Evolutionary conservation across 2,329 filamentous ascomycete genomes (phyloP).

Genomic region (Pseudogymnoascus destructans): DNA sequence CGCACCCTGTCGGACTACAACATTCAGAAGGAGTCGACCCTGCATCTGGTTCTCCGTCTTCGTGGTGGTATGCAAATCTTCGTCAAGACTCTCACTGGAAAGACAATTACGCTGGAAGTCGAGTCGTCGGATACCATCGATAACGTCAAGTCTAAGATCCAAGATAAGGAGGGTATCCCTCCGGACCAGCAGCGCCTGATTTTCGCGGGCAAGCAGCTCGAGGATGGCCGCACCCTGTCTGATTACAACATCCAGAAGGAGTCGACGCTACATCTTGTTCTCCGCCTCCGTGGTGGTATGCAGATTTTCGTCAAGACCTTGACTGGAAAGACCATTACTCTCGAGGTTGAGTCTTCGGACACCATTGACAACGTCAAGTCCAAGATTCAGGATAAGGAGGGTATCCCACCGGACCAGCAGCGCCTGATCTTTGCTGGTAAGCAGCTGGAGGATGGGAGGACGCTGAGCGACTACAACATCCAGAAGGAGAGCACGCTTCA

Average conservation of each 20-base stretch:
- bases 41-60: conserved; percentile 58
- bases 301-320: conserved; percentile 60
- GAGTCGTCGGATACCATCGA: conserved; percentile 57
- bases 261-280: conserved; percentile 56
- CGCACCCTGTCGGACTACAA: conserved; percentile 79
- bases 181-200: conserved; percentile 59
- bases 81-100: conserved; percentile 57
- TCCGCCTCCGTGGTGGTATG: conserved; percentile 62
- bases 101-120: conserved; percentile 58
- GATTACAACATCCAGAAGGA: conserved; percentile 83
- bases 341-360: conserved; percentile 54
- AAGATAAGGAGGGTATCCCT: conserved; percentile 59
- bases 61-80: conserved; percentile 66
- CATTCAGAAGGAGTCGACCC: conserved; percentile 67
- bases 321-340: conserved; percentile 56
- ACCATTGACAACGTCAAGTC: conserved; percentile 61
- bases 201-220: conserved; percentile 58
- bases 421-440: conserved; percentile 59
- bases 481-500: conserved; percentile 66
- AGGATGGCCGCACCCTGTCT: conserved; percentile 62
- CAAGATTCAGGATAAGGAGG: conserved; percentile 61
- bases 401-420: conserved; percentile 61
- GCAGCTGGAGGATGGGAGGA: conserved; percentile 63
- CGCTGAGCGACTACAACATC: conserved; percentile 73
- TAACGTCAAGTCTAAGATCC: conserved; percentile 60